Base-by-base conservation (phyloP, 768 basidiomycete genomes). In the Tremella mesenterica region DNA sequence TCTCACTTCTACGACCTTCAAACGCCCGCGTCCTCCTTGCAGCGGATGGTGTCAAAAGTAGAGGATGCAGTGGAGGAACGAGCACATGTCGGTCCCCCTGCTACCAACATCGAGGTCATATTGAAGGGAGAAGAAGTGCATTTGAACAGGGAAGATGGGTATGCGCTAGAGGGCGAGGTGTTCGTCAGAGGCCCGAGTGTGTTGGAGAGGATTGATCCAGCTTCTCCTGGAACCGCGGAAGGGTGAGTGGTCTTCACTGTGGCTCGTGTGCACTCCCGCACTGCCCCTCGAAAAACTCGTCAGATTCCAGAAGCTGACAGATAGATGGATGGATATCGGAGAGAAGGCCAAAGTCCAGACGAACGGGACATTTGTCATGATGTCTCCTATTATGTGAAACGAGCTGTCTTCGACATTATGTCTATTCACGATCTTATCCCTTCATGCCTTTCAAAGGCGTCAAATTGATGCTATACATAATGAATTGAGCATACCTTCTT, bases 1-100 rank as follows among this genome's bases (percentile, higher is more conserved):
- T 81, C 86, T 7, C 86, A 92, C 65, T 83, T 86, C 7, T 80
- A 88, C 50, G 91, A 96, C 69, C 72, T 95, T 23, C 91, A 95
- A 73, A 78, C 82, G 10, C 59, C 57, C 31, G 57, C 25, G 30
- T 55, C 6, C 48, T 51, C 25, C 18, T 48, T 54, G 33, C 50
- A 54, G 18, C 52, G 18, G 6, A n/a, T 46, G 6, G 36, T 39
- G 25, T 23, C 20, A 16, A 27, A 23, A 23, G 36, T 41, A 9
- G 34, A 27, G 3, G 48, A 43, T 14, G 13, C 38, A 21, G 44
- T 31, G 25, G 23, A 16, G 9, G 53, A 38, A 39, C 50, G 45
- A 8, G 75, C 78, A 13, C 80, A 81, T 54, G 80, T 81, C 12
- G 91, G 90, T 3, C 83, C 89, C 2, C 91, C 92, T 2, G 80